Percentiles rank a stretch among this genome's conserved stretches.
Conservation (phyloP, 345 rosid genomes). For the Eucalyptus sp. region DNA sequence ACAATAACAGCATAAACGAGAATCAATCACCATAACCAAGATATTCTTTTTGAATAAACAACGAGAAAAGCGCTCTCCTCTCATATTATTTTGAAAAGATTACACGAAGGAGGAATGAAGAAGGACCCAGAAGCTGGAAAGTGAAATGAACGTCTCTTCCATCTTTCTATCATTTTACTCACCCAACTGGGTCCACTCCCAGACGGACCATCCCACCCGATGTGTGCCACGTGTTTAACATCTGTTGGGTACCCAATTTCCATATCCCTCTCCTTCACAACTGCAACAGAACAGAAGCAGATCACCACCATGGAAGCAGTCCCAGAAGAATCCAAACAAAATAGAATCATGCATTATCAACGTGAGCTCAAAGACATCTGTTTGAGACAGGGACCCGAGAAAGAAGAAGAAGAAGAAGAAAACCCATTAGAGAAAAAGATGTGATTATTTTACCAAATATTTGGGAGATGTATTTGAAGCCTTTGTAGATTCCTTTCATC, state of each 20-base stretch:
- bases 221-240: constrained; percentile 90
- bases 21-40: neutral
- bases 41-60: neutral
- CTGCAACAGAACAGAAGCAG: constrained; percentile 7
- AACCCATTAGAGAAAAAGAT: neutral
- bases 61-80: neutral
- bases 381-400: neutral
- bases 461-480: constrained; percentile 81
- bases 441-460: constrained; percentile 45
- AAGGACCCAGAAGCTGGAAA: neutral
- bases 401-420: neutral
- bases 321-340: neutral
- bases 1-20: neutral
- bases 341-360: neutral
- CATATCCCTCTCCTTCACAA: constrained; percentile 68
- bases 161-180: constrained; percentile 4
- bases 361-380: neutral
- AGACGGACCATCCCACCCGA: constrained; percentile 79
- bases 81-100: neutral
- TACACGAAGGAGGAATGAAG: neutral
- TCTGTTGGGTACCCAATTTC: constrained; percentile 94
- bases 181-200: constrained; percentile 85
- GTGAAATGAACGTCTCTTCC: neutral
- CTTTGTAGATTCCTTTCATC: constrained; percentile 78
- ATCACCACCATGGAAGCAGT: neutral